Conservation (phyloP, 2,329 filamentous ascomycete genomes). For the Exserohilum turcica region DNA sequence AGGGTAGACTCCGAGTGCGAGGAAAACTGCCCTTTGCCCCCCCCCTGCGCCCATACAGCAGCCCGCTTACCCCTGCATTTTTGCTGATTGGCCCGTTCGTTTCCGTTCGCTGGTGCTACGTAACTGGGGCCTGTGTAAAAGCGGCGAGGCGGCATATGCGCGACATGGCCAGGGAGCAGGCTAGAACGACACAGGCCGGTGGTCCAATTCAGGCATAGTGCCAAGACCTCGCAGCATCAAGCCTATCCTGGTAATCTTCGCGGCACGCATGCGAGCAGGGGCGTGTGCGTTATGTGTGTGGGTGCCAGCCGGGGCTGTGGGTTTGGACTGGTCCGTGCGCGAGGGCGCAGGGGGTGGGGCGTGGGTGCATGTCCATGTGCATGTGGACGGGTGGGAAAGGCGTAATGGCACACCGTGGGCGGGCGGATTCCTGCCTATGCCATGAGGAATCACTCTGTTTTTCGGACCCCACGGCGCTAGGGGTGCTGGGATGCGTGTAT, state of each 20-base stretch:
- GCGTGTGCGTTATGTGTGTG: no score
- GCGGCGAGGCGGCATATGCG: slow-evolving; percentile 1
- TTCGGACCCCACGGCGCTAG: slow-evolving; percentile 9
- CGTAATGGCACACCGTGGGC: no score
- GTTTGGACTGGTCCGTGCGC: background rate
- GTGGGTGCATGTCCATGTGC: background rate
- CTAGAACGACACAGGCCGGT: background rate
- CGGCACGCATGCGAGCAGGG: slow-evolving; percentile 8
- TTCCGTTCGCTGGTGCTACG: no score
- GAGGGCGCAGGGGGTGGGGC: background rate
- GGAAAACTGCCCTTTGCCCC: no score
- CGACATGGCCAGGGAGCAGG: background rate
- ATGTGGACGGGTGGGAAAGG: background rate
- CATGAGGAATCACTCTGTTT: background rate
- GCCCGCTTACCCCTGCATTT: slow-evolving; percentile 6
- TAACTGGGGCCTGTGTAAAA: no score
- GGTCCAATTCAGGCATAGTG: background rate
- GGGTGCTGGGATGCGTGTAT: background rate
- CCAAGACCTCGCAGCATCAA: slow-evolving; percentile 11
- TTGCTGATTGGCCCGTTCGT: no score
- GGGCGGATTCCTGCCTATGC: no score
- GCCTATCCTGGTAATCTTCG: slow-evolving; percentile 8
- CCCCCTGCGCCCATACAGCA: no score
- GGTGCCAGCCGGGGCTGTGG: background rate
- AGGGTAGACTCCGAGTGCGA: no score